Evolutionary conservation across 2,329 filamentous ascomycete genomes (phyloP), one percentile per base, ranked within the genome.

Genomic region (Cladosporium sp.): DNA sequence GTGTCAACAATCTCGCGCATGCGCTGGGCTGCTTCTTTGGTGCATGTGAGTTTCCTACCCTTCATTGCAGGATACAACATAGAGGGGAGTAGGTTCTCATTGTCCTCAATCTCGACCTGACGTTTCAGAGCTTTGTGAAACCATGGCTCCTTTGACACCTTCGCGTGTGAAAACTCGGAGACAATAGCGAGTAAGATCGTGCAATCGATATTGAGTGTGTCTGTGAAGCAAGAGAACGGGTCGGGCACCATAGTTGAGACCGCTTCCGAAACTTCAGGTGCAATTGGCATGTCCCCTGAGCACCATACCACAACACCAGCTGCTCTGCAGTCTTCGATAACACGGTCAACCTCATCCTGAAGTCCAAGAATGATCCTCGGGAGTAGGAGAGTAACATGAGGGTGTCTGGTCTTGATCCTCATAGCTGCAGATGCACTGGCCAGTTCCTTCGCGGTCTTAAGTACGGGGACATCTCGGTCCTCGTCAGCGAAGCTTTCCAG

Each of bases 101-200:
- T 74, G 34, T 77, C 75, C 69, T 91, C 89, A 32, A 85, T 76
- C 58, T 84, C 78, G 58, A 90, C 83, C 66, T 90, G 86, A 13
- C 80, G 78, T 51, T 81, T 74, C 50, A 90, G 84, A 42, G 84
- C 82, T 20, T 73, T 76, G 62, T 87, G 85, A 64, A 81, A 78
- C 70, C 75, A 78, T n/a, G 79, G 76, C 34, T 79, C 74, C 45
- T 78, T 75, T 2, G 71, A 65, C 25, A 76, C 74, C 36, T 72
- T 67, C 34, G 73, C 73, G 67, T 91, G 87, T 1, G 86, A 88
- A 24, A 91, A 83, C 65, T 92, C 89, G 0, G 88, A 90, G 1
- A 87, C 82, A 2, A 91, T 75, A 4, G 87, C 88, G 4, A 92
- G 80, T 5, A 92, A 78, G 47, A 90, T 82, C 1, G 88, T 90